Conservation (phyloP, 2,329 filamentous ascomycete species). For the Colletotrichum graminicola region DNA sequence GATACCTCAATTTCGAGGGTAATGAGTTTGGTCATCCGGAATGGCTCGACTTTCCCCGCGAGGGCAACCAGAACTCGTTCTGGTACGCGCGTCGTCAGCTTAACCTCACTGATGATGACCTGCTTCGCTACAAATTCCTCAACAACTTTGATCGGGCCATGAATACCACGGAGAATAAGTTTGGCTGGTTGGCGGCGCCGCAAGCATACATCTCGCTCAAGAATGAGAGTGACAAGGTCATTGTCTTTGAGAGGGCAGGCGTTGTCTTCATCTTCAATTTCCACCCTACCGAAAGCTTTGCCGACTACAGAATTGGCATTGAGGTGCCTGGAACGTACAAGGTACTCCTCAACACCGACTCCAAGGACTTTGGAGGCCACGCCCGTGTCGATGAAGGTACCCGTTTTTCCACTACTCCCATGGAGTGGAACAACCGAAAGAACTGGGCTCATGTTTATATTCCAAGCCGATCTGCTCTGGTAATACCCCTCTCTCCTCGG, state of each 20-base stretch:
- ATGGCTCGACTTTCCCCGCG: conserved; percentile 98
- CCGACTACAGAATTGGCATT: conserved; percentile 92
- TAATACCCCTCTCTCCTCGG: conserved; percentile 58
- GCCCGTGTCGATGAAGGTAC: conserved; percentile 82
- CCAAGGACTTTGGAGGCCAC: conserved; percentile 81
- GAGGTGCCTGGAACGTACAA: conserved; percentile 87
- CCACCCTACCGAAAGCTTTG: conserved; percentile 85
- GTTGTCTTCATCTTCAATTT: conserved; percentile 98
- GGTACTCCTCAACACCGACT: conserved; percentile 86
- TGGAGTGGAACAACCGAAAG: conserved; percentile 89
- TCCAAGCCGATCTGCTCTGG: conserved; percentile 84
- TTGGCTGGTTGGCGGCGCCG: conserved; percentile 87
- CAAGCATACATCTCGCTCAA: conserved; percentile 96
- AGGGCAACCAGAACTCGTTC: conserved; percentile 92
- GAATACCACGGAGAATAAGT: conserved; percentile 88
- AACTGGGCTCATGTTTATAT: conserved; percentile 96
- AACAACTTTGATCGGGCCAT: conserved; percentile 95
- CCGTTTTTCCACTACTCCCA: conserved; percentile 90
- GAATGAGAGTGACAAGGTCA: conserved; percentile 92
- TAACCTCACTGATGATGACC: conserved; percentile 87
- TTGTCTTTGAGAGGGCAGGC: conserved; percentile 94
- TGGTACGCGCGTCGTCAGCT: conserved; percentile 95
- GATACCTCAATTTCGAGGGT: conserved; percentile 98
- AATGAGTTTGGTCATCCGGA: conserved; percentile 99
- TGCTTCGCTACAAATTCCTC: conserved; percentile 90